phyloP scores from a whole-genome alignment of 2,329 filamentous ascomycete species.

The Mycocentrospora acerina region DNA sequence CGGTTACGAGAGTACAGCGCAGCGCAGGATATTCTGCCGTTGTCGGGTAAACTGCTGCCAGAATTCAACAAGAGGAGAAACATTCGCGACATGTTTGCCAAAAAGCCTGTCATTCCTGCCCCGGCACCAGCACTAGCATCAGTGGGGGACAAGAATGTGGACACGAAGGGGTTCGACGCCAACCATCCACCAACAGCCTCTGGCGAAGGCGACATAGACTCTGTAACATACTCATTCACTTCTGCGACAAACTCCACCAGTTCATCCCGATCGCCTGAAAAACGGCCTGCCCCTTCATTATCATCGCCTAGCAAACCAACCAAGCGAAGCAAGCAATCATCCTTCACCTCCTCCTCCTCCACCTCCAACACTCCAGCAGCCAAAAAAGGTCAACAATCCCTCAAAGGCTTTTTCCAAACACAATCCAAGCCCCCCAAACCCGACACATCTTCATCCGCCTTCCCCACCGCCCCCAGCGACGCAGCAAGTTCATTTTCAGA shows the following conservation, averaged over 20 bases:
- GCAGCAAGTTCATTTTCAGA: slow-evolving; percentile 1
- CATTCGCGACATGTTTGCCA: slow-evolving; percentile 90
- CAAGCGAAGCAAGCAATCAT: slow-evolving; percentile 54
- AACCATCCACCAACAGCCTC: slow-evolving; percentile 1
- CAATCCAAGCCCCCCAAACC: slow-evolving; percentile 36
- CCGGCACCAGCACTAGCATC: slow-evolving; percentile 4
- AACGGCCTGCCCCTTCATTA: slow-evolving; percentile 27
- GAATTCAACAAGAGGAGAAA: slow-evolving; percentile 83
- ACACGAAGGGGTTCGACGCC: too few relatives aligned
- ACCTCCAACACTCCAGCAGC: slow-evolving; percentile 23
- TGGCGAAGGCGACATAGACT: slow-evolving; percentile 14
- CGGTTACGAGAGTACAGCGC: slow-evolving; percentile 65
- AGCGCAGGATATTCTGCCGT: slow-evolving; percentile 65
- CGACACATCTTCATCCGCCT: slow-evolving; percentile 4
- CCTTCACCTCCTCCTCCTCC: slow-evolving; percentile 24
- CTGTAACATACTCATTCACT: slow-evolving; percentile 5
- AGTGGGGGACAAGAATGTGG: neutral
- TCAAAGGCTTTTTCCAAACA: slow-evolving; percentile 72
- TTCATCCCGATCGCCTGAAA: slow-evolving; percentile 30
- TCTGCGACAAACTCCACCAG: slow-evolving; percentile 10
- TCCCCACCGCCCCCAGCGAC: slow-evolving; percentile 4
- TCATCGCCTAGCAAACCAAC: slow-evolving; percentile 19
- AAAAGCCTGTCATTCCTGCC: slow-evolving; percentile 18
- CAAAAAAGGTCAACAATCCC: slow-evolving; percentile 59
- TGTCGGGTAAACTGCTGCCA: slow-evolving; percentile 80